Evolutionary conservation across 805 yeast genomes (phyloP).

Genomic region (Yarrowia keelungensis): DNA sequence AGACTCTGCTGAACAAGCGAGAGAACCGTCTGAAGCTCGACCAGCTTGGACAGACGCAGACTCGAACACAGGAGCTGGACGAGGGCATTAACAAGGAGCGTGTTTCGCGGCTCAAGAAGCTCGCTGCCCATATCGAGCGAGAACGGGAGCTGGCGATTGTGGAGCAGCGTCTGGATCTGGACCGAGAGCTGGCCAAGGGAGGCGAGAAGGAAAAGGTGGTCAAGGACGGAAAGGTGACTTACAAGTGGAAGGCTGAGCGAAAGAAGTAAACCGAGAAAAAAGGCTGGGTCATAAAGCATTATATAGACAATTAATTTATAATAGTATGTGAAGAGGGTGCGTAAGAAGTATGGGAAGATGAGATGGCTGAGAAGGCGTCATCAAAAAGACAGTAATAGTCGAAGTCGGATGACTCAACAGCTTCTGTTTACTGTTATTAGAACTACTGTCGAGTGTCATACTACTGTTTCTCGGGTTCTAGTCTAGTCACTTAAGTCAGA

Average conservation of each 20-base stretch:
- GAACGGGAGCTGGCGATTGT: slow-evolving; percentile 71
- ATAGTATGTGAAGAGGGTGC: not conserved
- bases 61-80: slow-evolving; percentile 44
- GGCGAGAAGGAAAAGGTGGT: slow-evolving; percentile 83
- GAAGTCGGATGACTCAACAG: too few relatives aligned
- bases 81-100: slow-evolving; percentile 46
- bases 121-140: slow-evolving; percentile 72
- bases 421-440: too few relatives aligned
- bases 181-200: slow-evolving; percentile 87
- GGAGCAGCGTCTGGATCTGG: slow-evolving; percentile 74
- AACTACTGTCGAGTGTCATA: too few relatives aligned
- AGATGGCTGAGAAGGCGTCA: too few relatives aligned
- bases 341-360: not conserved
- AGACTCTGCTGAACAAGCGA: slow-evolving; percentile 62
- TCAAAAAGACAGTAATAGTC: too few relatives aligned
- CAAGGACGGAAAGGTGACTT: slow-evolving; percentile 69
- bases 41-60: slow-evolving; percentile 55
- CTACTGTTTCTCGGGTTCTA: too few relatives aligned
- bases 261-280: slow-evolving; percentile 45
- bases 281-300: slow-evolving; percentile 32
- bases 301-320: slow-evolving; percentile 37
- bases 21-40: slow-evolving; percentile 73
- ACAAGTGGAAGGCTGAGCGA: slow-evolving; percentile 78
- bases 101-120: slow-evolving; percentile 59
- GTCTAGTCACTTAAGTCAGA: too few relatives aligned